Evolutionary conservation across 2,329 filamentous ascomycete species (phyloP).

Genomic region (Volutella citrinella): DNA sequence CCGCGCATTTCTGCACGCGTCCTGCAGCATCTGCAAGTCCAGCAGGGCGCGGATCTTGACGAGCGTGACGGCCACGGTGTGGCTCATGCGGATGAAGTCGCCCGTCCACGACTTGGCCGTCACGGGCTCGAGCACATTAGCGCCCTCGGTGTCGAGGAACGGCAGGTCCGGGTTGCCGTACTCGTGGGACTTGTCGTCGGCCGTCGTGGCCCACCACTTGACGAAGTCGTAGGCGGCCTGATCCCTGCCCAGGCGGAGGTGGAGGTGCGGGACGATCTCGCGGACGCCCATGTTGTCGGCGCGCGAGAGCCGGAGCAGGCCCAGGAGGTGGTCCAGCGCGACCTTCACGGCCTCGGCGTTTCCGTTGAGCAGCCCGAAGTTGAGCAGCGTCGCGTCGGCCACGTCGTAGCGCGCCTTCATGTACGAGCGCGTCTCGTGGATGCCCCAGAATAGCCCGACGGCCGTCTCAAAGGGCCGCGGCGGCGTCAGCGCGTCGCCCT

Average conservation of each 20-base stretch:
- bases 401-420: constrained; percentile 35
- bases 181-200: constrained; percentile 12
- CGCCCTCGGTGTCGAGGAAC: constrained; percentile 33
- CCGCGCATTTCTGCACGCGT: constrained; percentile 4
- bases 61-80: constrained; percentile 10
- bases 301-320: constrained; percentile 43
- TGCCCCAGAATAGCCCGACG: constrained; percentile 42
- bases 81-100: constrained; percentile 11
- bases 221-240: constrained; percentile 49
- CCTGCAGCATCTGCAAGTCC: constrained; percentile 18
- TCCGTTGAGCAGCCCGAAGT: constrained; percentile 27
- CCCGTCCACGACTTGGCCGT: constrained; percentile 1
- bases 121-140: constrained; percentile 38
- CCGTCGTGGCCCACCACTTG: constrained; percentile 29
- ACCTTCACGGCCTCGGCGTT: constrained; percentile 24
- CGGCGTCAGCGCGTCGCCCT: constrained; percentile 22
- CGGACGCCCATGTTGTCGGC: constrained; percentile 44
- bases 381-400: constrained; percentile 28
- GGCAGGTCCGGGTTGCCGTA: constrained; percentile 16
- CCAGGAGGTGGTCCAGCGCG: constrained; percentile 37
- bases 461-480: constrained; percentile 35
- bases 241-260: constrained; percentile 45
- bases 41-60: constrained; percentile 24
- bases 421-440: constrained; percentile 40
- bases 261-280: constrained; percentile 36